Conservation (phyloP, 306 rosid genomes). For the Gillenia trifoliata region DNA sequence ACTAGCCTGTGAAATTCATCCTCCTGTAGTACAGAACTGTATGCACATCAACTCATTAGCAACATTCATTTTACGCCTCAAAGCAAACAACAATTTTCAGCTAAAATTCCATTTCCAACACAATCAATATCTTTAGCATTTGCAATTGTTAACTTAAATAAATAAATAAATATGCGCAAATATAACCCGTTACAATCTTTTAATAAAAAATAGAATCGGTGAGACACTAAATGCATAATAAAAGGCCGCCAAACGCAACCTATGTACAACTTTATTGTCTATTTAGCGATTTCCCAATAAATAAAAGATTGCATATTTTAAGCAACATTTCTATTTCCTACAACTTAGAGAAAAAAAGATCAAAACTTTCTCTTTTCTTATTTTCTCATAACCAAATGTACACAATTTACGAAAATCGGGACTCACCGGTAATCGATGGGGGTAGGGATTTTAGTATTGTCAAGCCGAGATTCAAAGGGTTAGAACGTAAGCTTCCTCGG, state of each 20-base stretch:
- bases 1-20: conserved; percentile 70
- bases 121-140: not conserved
- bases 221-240: too few relatives aligned
- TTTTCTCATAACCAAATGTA: conserved; percentile 1
- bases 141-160: not conserved
- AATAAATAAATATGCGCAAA: not conserved
- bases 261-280: too few relatives aligned
- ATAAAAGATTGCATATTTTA: too few relatives aligned
- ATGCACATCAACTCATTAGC: conserved; percentile 40
- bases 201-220: too few relatives aligned
- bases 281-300: too few relatives aligned
- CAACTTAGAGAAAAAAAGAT: not conserved
- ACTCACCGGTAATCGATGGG: conserved; percentile 67
- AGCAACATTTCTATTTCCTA: not conserved
- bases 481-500: conserved; percentile 57
- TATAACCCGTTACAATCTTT: not conserved
- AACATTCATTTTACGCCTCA: conserved; percentile 12
- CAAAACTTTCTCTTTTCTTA: not conserved
- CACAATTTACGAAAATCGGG: not conserved
- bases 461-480: conserved; percentile 31
- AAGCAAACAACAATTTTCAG: not conserved
- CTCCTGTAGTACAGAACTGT: conserved; percentile 75
- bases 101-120: not conserved
- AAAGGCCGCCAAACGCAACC: too few relatives aligned
- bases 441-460: conserved; percentile 47